phyloP scores from a whole-genome alignment of 805 yeast genomes.

The Lachancea mirantina region DNA sequence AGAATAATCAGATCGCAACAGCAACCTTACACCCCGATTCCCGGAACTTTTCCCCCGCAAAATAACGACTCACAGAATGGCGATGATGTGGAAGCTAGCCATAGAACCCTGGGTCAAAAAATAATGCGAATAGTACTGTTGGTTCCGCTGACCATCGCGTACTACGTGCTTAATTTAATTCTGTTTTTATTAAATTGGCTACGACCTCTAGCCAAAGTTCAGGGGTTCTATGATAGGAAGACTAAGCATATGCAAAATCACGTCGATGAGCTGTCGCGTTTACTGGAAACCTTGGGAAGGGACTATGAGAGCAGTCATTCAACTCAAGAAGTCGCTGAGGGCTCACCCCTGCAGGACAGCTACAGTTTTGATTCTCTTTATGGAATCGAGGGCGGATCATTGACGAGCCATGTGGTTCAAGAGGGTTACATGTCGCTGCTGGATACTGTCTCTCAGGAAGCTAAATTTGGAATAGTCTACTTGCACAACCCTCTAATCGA shows the following conservation, averaged over 20 bases:
- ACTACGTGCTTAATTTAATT: slow-evolving; percentile 12
- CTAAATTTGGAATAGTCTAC: slow-evolving; percentile 65
- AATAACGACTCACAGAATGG: not conserved
- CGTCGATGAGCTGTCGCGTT: slow-evolving; percentile 6
- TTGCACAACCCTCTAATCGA: slow-evolving; percentile 70
- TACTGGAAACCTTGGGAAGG: slow-evolving; percentile 3
- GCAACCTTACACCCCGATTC: slow-evolving; percentile 14
- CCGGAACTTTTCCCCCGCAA: slow-evolving; percentile 11
- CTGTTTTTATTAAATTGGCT: slow-evolving; percentile 12
- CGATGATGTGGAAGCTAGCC: not conserved
- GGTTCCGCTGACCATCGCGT: slow-evolving; percentile 15
- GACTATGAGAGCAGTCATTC: slow-evolving; percentile 8
- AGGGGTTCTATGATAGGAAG: slow-evolving; percentile 19
- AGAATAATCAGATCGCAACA: slow-evolving; percentile 12
- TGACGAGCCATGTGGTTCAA: slow-evolving; percentile 31
- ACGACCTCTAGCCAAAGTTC: slow-evolving; percentile 19
- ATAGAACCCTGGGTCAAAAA: slow-evolving; percentile 6
- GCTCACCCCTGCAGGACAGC: not conserved
- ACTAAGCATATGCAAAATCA: slow-evolving; percentile 8
- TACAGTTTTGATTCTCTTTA: slow-evolving; percentile 26
- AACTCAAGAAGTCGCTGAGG: slow-evolving; percentile 2
- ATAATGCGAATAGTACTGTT: slow-evolving; percentile 9
- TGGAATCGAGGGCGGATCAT: slow-evolving; percentile 16
- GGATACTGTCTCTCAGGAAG: slow-evolving; percentile 58
- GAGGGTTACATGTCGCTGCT: slow-evolving; percentile 81